Evolutionary conservation across 345 rosid genomes (phyloP), one percentile per base, ranked within the genome.

Genomic region (Aurinia saxatilis): DNA sequence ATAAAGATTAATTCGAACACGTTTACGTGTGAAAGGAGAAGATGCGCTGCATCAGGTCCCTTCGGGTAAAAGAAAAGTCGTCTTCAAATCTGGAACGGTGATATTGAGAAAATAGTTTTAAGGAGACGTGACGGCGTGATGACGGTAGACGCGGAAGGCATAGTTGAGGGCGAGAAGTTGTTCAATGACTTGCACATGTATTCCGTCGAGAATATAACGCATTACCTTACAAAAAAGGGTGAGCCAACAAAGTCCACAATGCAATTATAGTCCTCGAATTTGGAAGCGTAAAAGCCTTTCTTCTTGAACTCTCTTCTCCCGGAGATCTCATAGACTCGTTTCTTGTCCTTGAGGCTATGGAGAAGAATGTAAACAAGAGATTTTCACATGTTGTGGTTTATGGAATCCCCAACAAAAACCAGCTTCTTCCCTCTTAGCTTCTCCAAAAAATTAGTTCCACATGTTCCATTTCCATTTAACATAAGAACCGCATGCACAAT

Each of bases 381-480:
- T 62, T 92, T 85, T 96, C 95, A 91, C 96, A 92, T 85, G 76
- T 92, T 92, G 62, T 95, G 52, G 70, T 84, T 88, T 48, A 91
- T 75, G 0, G 98, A 92, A 64, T 92, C 95, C 38, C 95, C 96
- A 19, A 92, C 90, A 39, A 89, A 92, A 40, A 87, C 93, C 19
- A 89, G 75, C 70, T 81, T 92, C 80, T 82, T 81, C 71, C 89
- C 93, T 78, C 88, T 81, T 37, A 85, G 39, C 63, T 81, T 83
- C 81, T 84, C 87, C 36, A 91, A 77, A 72, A 87, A 87, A 78
- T 87, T 86, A 45, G 98, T 84, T 40, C 75, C 95, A 70, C n/a
- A n/a, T n/a, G n/a, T 92, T 87, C 95, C 98, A 87, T 72, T 71
- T 87, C 91, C 98, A 91, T 56, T 77, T 83, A 34, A 81, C 68